Conservation (phyloP, 2,329 filamentous ascomycete genomes). For the Fusarium multiceps region DNA sequence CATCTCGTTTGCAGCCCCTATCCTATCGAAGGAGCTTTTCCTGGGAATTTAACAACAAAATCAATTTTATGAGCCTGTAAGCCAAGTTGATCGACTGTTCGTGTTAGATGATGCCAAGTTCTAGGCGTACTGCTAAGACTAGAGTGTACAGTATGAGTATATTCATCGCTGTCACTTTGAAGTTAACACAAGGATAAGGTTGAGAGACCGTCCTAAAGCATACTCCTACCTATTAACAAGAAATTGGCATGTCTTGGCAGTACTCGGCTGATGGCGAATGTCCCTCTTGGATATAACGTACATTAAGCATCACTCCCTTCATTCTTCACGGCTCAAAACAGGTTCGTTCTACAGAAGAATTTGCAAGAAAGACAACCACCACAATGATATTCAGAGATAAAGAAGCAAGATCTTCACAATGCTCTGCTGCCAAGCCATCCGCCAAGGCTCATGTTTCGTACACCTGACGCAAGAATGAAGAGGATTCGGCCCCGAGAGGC, state of each 20-base stretch:
- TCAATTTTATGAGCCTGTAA: background rate
- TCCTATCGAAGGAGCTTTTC: background rate
- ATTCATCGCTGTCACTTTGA: background rate
- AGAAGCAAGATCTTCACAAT: conserved; percentile 18
- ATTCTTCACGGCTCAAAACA: background rate
- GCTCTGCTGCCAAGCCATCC: conserved; percentile 17
- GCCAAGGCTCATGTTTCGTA: conserved; percentile 26
- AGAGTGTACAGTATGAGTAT: background rate
- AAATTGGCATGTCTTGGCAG: background rate
- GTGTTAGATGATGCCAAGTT: background rate
- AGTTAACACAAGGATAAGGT: background rate
- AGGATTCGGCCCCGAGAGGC: conserved; percentile 2
- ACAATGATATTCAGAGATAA: background rate
- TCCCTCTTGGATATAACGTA: background rate
- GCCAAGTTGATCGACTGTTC: background rate
- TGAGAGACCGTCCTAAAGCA: background rate
- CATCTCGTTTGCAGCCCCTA: background rate
- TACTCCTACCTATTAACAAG: too few species aligned
- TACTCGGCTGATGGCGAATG: background rate
- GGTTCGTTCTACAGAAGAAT: background rate
- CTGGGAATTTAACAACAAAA: background rate
- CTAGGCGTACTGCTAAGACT: background rate
- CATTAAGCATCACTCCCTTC: background rate
- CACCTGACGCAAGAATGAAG: conserved; percentile 34
- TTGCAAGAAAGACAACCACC: conserved; percentile 5